Percentiles rank a stretch among this genome's conserved stretches.
Evolutionary conservation across 352 stramenopile species (phyloP).

Genomic region (Globisporangium emineosum): DNA sequence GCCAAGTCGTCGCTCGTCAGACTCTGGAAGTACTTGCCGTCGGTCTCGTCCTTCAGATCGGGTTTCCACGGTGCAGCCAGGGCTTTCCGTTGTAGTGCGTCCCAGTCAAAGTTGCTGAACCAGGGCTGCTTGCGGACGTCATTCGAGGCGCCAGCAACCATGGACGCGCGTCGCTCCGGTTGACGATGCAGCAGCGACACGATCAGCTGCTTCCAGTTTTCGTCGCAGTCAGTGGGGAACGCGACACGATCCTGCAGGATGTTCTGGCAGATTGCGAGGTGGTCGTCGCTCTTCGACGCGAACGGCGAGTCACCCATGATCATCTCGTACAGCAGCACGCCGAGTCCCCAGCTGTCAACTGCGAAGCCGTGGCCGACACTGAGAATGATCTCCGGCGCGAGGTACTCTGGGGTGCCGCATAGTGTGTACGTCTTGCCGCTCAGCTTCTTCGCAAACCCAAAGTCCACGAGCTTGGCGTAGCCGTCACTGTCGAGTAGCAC

Average conservation of each 20-base stretch:
- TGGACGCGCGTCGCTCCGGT: constrained; percentile 38
- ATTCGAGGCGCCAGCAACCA: constrained; percentile 23
- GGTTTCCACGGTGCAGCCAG: constrained; percentile 45
- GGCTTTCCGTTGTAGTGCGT: constrained; percentile 25
- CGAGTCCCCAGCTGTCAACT: constrained; percentile 59
- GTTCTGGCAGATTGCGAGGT: constrained; percentile 33
- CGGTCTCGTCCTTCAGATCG: constrained; percentile 31
- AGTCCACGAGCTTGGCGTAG: constrained; percentile 91
- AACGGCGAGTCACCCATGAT: constrained; percentile 41
- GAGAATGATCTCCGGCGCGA: constrained; percentile 50
- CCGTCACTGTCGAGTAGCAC: constrained; percentile 79
- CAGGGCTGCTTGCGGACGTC: constrained; percentile 34
- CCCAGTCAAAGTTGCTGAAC: constrained; percentile 45
- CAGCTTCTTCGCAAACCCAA: constrained; percentile 92
- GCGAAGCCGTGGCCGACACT: constrained; percentile 32
- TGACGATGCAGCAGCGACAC: constrained; percentile 37
- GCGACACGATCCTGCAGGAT: constrained; percentile 25
- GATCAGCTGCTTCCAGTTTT: constrained; percentile 37
- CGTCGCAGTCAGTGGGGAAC: constrained; percentile 30
- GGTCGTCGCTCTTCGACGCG: constrained; percentile 25
- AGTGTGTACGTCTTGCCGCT: constrained; percentile 34
- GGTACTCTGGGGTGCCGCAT: constrained; percentile 53
- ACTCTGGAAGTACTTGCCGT: constrained; percentile 37
- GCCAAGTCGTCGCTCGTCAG: constrained; percentile 32
- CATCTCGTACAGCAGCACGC: constrained; percentile 55